These are phyloP conservation scores for Streptanthus diversifolius DNA, from an alignment of 345 rosid species.

Conservation along the genomic window DNA sequence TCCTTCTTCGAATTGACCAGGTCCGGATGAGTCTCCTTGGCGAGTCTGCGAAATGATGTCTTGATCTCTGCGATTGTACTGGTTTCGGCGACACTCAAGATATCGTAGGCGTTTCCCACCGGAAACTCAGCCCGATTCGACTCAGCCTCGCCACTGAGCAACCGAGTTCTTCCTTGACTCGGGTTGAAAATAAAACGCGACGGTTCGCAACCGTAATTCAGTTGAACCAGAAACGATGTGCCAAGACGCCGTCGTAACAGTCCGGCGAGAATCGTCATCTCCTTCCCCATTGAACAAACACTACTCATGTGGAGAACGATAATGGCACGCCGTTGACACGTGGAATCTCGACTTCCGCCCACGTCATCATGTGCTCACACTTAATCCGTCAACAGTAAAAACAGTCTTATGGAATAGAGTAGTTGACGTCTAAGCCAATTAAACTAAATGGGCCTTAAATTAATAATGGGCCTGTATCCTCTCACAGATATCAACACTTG, in stretches of 20 bases:
- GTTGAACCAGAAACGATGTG: constrained; percentile 9
- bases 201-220: constrained; percentile 15
- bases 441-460: background rate
- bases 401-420: background rate
- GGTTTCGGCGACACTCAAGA: constrained; percentile 61
- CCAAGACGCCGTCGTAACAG: constrained; percentile 33
- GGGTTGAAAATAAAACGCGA: constrained; percentile 1
- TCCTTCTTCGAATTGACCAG: constrained; percentile 45
- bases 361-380: constrained; percentile 16
- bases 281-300: background rate
- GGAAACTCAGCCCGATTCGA: constrained; percentile 53
- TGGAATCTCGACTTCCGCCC: background rate
- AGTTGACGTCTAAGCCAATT: background rate
- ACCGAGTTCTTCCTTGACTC: constrained; percentile 35
- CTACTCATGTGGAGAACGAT: background rate
- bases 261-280: constrained; percentile 38
- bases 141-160: constrained; percentile 47
- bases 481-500: too few species aligned
- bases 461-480: constrained; percentile 3
- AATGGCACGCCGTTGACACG: constrained; percentile 7
- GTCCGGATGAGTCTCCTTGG: constrained; percentile 94
- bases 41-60: constrained; percentile 74
- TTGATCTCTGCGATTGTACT: constrained; percentile 82
- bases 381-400: constrained; percentile 2
- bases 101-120: constrained; percentile 62